A percentile compares a stretch with the other conserved stretches of the same genome.
Evolutionary conservation across 805 yeast species (phyloP).

Genomic region (Candida ascalaphidarum): DNA sequence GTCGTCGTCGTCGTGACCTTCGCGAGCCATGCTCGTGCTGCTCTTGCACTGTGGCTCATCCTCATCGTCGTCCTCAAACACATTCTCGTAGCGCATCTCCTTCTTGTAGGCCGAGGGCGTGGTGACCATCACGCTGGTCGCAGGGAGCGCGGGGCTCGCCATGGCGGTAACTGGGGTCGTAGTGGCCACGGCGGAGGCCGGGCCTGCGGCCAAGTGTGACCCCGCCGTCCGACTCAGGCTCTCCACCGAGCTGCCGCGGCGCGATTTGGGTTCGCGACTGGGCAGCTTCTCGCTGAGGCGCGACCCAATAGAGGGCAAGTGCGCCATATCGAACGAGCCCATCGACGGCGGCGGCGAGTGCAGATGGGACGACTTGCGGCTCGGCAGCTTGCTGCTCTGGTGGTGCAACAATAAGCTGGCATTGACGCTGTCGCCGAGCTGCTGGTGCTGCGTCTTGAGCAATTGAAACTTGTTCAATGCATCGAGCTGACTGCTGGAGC

Average conservation of each 20-base stretch:
- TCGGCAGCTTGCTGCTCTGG: constrained; percentile 14
- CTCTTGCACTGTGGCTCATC: too few species aligned
- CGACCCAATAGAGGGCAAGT: constrained; percentile 24
- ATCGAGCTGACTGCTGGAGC: constrained; percentile 24
- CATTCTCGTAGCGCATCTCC: constrained; percentile 26
- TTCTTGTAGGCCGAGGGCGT: constrained; percentile 23
- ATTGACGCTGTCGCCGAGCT: constrained; percentile 45
- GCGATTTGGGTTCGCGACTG: background rate
- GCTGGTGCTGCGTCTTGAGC: constrained; percentile 45
- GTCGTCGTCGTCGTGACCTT: constrained; percentile 8
- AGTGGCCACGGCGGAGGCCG: constrained; percentile 16
- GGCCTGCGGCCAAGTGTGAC: too few species aligned
- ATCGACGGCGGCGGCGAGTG: constrained; percentile 16
- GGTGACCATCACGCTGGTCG: constrained; percentile 24
- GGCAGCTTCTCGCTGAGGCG: constrained; percentile 17
- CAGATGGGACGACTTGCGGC: constrained; percentile 24
- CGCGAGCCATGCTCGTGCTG: constrained; percentile 8
- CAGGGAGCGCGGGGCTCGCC: constrained; percentile 6
- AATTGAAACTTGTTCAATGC: constrained; percentile 44
- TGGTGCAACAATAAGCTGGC: constrained; percentile 36
- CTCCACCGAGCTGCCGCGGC: constrained; percentile 1
- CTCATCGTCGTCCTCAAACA: constrained; percentile 41
- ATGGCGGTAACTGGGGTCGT: constrained; percentile 17
- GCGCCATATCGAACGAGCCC: constrained; percentile 18
- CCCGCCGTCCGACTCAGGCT: constrained; percentile 8